Conservation (phyloP, 345 rosid genomes). For the Nephelium lappaceum region DNA sequence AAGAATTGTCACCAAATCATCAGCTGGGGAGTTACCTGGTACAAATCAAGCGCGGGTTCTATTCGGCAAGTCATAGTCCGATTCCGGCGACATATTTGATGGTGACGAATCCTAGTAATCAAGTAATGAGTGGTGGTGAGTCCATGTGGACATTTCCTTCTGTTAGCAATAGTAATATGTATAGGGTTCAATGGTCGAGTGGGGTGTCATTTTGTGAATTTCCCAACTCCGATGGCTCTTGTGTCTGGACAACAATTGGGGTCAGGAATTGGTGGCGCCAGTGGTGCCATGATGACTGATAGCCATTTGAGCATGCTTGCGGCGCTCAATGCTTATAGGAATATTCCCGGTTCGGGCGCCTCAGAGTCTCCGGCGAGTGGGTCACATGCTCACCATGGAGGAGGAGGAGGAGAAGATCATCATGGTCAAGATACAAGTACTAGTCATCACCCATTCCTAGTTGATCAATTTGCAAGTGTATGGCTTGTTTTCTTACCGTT, state of each 20-base stretch:
- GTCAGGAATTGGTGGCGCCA: constrained; percentile 35
- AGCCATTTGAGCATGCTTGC: constrained; percentile 69
- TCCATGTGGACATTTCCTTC: constrained; percentile 52
- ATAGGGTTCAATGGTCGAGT: constrained; percentile 41
- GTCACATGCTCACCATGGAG: constrained; percentile 47
- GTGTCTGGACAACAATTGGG: constrained; percentile 64
- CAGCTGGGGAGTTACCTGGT: constrained; percentile 59
- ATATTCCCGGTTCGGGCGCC: constrained; percentile 32
- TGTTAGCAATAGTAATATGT: constrained; percentile 29
- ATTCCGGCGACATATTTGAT: constrained; percentile 67
- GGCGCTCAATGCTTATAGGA: constrained; percentile 64
- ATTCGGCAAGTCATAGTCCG: constrained; percentile 49
- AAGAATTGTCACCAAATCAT: constrained; percentile 32
- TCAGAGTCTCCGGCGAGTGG: constrained; percentile 31
- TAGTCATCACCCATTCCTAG: constrained; percentile 44
- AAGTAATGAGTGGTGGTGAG: constrained; percentile 43
- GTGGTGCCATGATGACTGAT: constrained; percentile 39
- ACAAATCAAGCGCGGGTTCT: constrained; percentile 60
- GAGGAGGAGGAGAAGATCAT: constrained; percentile 32
- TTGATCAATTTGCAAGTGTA: constrained; percentile 21
- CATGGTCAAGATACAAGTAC: constrained; percentile 32
- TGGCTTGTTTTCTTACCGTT: constrained; percentile 25
- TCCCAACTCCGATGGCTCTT: constrained; percentile 69
- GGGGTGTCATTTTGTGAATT: constrained; percentile 84
- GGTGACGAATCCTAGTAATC: constrained; percentile 50